Conservation (phyloP, 192 early-diverging fungal species). For the Rhizophagus clarus region DNA sequence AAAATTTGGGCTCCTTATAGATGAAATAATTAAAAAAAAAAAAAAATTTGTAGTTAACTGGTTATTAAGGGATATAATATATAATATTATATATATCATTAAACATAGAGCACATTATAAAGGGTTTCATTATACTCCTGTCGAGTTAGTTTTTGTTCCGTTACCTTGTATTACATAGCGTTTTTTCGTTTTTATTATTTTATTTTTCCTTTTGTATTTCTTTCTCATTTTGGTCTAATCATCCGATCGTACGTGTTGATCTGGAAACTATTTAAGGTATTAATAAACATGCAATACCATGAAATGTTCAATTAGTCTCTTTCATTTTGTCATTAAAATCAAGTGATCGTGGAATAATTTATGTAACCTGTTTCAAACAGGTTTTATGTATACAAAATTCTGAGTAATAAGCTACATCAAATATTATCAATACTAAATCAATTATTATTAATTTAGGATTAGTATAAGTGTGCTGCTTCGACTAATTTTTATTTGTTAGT, state of each 20-base stretch:
- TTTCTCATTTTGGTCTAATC: neutral
- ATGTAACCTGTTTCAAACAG: neutral
- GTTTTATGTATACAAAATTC: neutral
- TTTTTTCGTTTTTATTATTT: neutral
- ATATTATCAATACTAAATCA: too few species aligned
- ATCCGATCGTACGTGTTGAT: neutral
- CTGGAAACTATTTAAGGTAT: neutral
- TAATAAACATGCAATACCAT: neutral
- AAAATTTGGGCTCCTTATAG: slow-evolving; percentile 63
- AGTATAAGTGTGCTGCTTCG: too few species aligned
- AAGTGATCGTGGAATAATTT: neutral
- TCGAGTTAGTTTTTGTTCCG: neutral
- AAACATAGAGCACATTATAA: neutral
- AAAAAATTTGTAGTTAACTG: neutral
- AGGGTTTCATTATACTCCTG: neutral
- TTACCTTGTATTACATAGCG: neutral
- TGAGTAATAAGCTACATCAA: too few species aligned
- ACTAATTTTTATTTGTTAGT: neutral
- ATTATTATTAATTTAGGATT: too few species aligned
- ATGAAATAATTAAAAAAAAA: slow-evolving; percentile 18
- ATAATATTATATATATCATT: neutral
- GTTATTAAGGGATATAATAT: neutral
- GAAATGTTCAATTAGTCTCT: neutral
- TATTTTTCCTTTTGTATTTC: neutral
- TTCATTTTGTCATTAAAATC: too few species aligned